These are phyloP conservation scores for Cicer judaicum DNA, from an alignment of 306 rosid species.

Conservation along the genomic window DNA sequence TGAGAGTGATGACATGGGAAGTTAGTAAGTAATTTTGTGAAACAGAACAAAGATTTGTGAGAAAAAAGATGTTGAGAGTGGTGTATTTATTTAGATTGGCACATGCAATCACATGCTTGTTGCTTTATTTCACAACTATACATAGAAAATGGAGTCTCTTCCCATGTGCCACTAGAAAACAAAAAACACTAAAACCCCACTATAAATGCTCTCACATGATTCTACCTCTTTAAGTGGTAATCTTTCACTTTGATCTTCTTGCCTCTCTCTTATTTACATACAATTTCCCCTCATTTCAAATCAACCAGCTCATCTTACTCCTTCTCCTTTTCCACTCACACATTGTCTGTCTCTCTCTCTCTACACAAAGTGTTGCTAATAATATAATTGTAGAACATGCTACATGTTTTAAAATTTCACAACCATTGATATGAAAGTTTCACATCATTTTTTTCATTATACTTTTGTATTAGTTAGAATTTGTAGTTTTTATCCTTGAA, in stretches of 20 bases:
- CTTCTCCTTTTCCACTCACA: slow-evolving; percentile 1
- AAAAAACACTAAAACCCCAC: slow-evolving; percentile 66
- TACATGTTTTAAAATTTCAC: too few relatives aligned
- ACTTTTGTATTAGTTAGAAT: too few relatives aligned
- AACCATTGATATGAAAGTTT: neutral
- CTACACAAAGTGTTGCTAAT: too few relatives aligned
- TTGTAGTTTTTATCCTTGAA: too few relatives aligned
- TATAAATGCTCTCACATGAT: slow-evolving; percentile 79
- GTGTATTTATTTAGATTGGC: slow-evolving; percentile 62
- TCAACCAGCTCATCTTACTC: slow-evolving; percentile 61
- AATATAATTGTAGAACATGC: too few relatives aligned
- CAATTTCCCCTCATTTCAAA: slow-evolving; percentile 53
- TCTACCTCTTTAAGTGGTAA: slow-evolving; percentile 46
- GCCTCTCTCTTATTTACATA: slow-evolving; percentile 38
- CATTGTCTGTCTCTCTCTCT: neutral
- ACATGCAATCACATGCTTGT: slow-evolving; percentile 84
- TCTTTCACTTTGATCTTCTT: slow-evolving; percentile 50
- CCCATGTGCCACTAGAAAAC: slow-evolving; percentile 76
- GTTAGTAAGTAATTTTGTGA: neutral
- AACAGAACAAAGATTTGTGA: slow-evolving; percentile 36
- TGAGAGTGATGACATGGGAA: slow-evolving; percentile 29
- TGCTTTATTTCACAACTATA: slow-evolving; percentile 51
- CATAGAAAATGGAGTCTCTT: slow-evolving; percentile 46
- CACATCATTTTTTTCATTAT: too few relatives aligned
- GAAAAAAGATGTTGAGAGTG: slow-evolving; percentile 42